Percentiles rank a stretch among this genome's conserved stretches.
These are phyloP conservation scores for Canavalia gladiata DNA, from an alignment of 306 rosid species.

Conservation along the genomic window DNA sequence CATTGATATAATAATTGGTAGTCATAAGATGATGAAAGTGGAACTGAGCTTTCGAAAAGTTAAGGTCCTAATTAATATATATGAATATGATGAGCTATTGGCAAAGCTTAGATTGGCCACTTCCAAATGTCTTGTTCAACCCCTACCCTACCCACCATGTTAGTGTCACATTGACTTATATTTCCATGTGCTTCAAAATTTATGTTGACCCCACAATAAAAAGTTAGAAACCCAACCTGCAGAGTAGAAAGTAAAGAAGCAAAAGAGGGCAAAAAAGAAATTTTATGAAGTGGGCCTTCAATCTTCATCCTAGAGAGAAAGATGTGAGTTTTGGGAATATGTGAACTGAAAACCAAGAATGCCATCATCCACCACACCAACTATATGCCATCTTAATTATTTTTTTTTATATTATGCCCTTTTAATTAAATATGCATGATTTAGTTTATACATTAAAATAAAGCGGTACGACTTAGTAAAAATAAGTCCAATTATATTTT, in stretches of 20 bases:
- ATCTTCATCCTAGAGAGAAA: not conserved
- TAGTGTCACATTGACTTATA: not conserved
- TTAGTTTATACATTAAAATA: too few relatives aligned
- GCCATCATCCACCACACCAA: not conserved
- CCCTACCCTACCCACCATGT: slow-evolving; percentile 31
- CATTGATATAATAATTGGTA: slow-evolving; percentile 37
- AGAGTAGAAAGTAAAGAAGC: not conserved
- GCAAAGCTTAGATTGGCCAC: slow-evolving; percentile 26
- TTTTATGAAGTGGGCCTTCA: not conserved
- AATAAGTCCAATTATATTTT: too few relatives aligned
- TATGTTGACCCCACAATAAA: not conserved
- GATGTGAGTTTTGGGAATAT: not conserved
- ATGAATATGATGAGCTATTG: not conserved
- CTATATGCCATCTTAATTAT: not conserved
- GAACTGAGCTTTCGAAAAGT: slow-evolving; percentile 40
- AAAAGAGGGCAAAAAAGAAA: slow-evolving; percentile 11
- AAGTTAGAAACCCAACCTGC: not conserved
- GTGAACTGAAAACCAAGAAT: not conserved
- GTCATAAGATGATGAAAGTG: slow-evolving; percentile 44
- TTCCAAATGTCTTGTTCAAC: slow-evolving; percentile 39
- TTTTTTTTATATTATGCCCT: not conserved
- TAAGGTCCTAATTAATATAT: not conserved
- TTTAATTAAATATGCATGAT: not conserved
- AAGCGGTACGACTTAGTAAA: too few relatives aligned
- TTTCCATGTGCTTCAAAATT: slow-evolving; percentile 37